Conservation (phyloP, 768 basidiomycete species). For the Phlebiopsis flavidoalba region DNA sequence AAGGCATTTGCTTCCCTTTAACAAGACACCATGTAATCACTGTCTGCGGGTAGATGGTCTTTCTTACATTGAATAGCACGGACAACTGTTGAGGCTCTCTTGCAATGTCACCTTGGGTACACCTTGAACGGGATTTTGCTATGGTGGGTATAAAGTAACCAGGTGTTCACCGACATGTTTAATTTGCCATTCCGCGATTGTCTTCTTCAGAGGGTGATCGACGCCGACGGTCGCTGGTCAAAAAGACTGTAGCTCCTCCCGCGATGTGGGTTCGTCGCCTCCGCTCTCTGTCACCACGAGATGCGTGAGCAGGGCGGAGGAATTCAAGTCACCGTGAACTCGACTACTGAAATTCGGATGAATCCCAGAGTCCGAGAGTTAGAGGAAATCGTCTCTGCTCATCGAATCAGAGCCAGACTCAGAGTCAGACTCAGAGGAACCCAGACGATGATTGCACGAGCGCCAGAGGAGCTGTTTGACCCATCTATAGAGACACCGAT, state of each 20-base stretch:
- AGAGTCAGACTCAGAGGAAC: conserved; percentile 15
- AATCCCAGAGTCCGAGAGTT: conserved; percentile 38
- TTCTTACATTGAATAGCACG: neutral
- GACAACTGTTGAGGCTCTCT: neutral
- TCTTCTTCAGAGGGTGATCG: neutral
- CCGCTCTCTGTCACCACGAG: conserved; percentile 24
- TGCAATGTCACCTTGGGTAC: neutral
- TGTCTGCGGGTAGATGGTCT: conserved; percentile 4
- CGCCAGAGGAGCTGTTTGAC: conserved; percentile 8
- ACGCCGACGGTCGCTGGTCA: conserved; percentile 14
- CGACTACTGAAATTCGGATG: conserved; percentile 38
- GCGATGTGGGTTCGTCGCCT: conserved; percentile 19
- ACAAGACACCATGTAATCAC: neutral
- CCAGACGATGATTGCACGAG: neutral
- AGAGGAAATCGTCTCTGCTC: conserved; percentile 24
- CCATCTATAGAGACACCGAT: neutral
- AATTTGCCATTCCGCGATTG: neutral
- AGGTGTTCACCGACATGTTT: neutral
- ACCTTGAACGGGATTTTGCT: neutral
- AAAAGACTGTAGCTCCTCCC: conserved; percentile 16
- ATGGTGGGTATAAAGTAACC: neutral
- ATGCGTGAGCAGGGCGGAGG: conserved; percentile 35
- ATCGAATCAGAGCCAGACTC: conserved; percentile 16
- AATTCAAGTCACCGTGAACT: conserved; percentile 29
- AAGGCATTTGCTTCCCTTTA: neutral